phyloP scores from a whole-genome alignment of 2,329 filamentous ascomycete species.

The Penicillium brasilianum region DNA sequence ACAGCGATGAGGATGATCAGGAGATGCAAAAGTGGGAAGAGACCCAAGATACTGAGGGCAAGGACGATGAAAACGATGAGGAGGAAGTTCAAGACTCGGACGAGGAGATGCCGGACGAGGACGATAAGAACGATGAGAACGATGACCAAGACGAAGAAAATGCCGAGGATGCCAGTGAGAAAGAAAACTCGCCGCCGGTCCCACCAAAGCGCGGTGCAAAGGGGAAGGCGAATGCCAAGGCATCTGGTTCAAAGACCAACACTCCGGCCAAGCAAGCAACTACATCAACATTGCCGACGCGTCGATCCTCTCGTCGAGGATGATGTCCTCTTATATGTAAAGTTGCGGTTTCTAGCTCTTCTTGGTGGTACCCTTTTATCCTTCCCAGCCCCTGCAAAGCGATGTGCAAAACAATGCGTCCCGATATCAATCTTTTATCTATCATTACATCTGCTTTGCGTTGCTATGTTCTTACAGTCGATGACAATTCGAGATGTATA shows the following conservation, averaged over 20 bases:
- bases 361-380: constrained; percentile 1
- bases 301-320: constrained; percentile 30
- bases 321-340: too few species aligned
- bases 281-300: constrained; percentile 26
- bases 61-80: constrained; percentile 32
- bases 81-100: constrained; percentile 25
- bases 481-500: constrained; percentile 31
- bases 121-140: constrained; percentile 17
- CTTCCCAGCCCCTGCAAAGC: constrained; percentile 3
- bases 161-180: constrained; percentile 26
- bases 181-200: constrained; percentile 28
- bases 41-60: constrained; percentile 33
- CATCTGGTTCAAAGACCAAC: constrained; percentile 10
- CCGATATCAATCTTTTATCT: constrained; percentile 6
- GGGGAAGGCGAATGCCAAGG: constrained; percentile 14
- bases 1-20: constrained; percentile 51
- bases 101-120: constrained; percentile 35
- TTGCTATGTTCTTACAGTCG: constrained; percentile 17
- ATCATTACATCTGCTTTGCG: constrained; percentile 3
- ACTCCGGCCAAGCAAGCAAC: constrained; percentile 18
- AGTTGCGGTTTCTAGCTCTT: background rate
- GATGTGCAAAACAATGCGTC: background rate
- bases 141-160: constrained; percentile 26
- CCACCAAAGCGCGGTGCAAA: constrained; percentile 18
- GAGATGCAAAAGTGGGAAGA: constrained; percentile 49